Evolutionary conservation across 306 rosid genomes (phyloP), one percentile per base, ranked within the genome.

Genomic region (Vachellia pachyceras): DNA sequence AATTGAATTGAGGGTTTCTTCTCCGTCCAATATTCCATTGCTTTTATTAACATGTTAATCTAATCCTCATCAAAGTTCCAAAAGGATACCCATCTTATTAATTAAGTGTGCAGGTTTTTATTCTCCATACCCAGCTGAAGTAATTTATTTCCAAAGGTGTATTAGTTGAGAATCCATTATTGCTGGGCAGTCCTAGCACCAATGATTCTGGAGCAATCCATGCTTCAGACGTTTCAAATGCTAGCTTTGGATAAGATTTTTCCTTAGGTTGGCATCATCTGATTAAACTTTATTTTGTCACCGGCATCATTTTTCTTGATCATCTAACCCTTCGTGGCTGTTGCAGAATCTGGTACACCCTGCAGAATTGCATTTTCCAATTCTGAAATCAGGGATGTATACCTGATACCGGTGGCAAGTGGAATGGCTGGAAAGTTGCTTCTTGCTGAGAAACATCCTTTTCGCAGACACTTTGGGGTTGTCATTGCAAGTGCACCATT

Each of bases 381-480:
- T 78, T 92, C 97, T 5, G 95, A 89, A 80, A 77, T 89, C 76
- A 85, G 98, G 84, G 95, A 94, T 83, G 75, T 91, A 78, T 94
- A 84, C 76, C 22, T 90, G 70, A 84, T 91, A 75, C 92, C 97
- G 15, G 81, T 82, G 82, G 82, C 87, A 20, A 81, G 74, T 75
- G 90, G 87, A 82, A 88, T 65, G 57, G 52, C 45, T 33, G 97
- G 98, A 64, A 90, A 90, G 64, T 75, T 91, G 79, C 90, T 94
- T 81, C 98, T 94, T 22, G 75, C 86, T 3, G 97, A 94, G 91
- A 94, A 91, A 82, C 97, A 90, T 81, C 97, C 98, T 76, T 94
- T 94, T 79, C 89, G 90, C 33, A 86, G 97, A 87, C 89, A 89
- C 45, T 89, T 92, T 71, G 98, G 98, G 57, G 89, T 92, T 61